Base-by-base conservation (phyloP, 2,329 filamentous ascomycete species). In the Zymoseptoria ardabiliae region DNA sequence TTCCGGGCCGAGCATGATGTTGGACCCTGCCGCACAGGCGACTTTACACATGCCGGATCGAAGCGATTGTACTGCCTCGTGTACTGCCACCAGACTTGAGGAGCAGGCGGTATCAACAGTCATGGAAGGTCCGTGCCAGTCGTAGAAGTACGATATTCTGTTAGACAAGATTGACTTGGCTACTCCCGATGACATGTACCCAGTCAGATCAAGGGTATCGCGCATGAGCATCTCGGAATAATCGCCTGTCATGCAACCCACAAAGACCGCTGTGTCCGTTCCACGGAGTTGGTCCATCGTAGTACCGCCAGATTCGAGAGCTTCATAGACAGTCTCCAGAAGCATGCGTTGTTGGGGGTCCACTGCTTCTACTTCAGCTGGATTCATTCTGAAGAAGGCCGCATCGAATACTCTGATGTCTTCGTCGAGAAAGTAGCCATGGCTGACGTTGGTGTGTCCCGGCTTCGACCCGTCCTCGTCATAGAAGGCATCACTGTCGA, bases 81-180 rank as follows among this genome's bases (percentile, higher is more conserved):
- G 73, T 3, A 74, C 52, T 2, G 72, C 72, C 20, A 69, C 63
- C 2, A 80, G 63, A 52, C 73, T 75, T 0, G 75, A 75, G 1
- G 77, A 79, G 60, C 78, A 81, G 1, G 78, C 78, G 0, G 78
- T 79, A 52, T 80, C 77, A n/a, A 69, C 50, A 11, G 64, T 66
- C 10, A 70, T 53, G 25, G 64, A 67, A 8, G 67, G 64, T 3
- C 67, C 68, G 8, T 60, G 57, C 21, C 63, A 55, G 48, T 69
- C 65, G 53, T 64, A 67, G 28, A 66, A 65, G 53, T 66, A 68
- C n/a, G 57, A 62, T 35, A 70, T 61, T 9, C 67, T 56, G 48
- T 68, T 69, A 2, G 64, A 66, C 28, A 66, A 51, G 41, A 68
- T 66, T 41, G 58, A 61, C 1, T 52, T 50, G n/a, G 62, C 63